Evolutionary conservation across 83 land plant species (phyloP).

Genomic region (Isoetes engelmannii): DNA sequence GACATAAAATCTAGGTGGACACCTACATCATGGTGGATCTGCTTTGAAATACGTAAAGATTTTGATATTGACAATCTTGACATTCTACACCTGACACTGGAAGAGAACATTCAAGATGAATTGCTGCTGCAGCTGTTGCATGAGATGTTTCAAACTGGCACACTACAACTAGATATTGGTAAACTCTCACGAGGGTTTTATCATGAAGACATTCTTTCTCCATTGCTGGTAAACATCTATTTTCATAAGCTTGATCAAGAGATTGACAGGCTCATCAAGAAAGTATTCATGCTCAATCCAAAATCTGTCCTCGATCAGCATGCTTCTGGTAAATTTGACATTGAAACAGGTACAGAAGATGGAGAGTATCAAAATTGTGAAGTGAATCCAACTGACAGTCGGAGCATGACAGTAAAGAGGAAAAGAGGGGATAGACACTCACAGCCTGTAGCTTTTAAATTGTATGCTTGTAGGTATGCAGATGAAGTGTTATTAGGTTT

Average conservation of each 20-base stretch:
- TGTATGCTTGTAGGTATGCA: slow-evolving; percentile 55
- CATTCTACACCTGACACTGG: slow-evolving; percentile 28
- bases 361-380: no score
- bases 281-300: slow-evolving; percentile 20
- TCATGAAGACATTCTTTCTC: slow-evolving; percentile 41
- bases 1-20: slow-evolving; percentile 39
- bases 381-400: no score
- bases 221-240: slow-evolving; percentile 50
- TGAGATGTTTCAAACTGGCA: slow-evolving; percentile 35
- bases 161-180: slow-evolving; percentile 41
- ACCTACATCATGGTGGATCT: slow-evolving; percentile 64
- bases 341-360: slow-evolving; percentile 7
- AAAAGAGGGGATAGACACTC: no score
- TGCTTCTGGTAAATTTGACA: background rate
- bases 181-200: slow-evolving; percentile 44
- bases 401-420: no score
- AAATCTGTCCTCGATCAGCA: slow-evolving; percentile 10
- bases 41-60: slow-evolving; percentile 24
- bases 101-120: slow-evolving; percentile 42
- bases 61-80: slow-evolving; percentile 31
- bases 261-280: slow-evolving; percentile 32
- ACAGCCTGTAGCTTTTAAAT: no score
- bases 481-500: slow-evolving; percentile 59
- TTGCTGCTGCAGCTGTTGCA: slow-evolving; percentile 32
- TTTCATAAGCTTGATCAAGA: slow-evolving; percentile 47